Evolutionary conservation across 108 stramenopile genomes (phyloP), one percentile per base, ranked within the genome.

Genomic region (Epithemia pelagica): DNA sequence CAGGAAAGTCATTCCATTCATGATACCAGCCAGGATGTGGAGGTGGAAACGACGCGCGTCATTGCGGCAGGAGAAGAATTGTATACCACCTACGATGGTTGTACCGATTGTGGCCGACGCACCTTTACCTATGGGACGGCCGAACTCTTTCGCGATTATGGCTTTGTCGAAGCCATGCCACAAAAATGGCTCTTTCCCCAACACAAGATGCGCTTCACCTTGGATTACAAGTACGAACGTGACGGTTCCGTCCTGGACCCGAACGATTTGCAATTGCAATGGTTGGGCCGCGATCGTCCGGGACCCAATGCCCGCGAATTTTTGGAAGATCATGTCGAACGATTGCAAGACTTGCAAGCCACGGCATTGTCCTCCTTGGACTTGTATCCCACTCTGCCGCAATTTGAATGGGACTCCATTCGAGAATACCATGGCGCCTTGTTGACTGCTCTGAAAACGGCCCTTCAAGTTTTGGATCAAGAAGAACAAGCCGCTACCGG

Each of bases 111-210:
- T 21, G 37, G 37, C 20, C 18, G 24, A 2, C 62, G 32, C 1
- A 32, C 30, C 23, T 3, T 21, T 2, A 10, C 21, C 19, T 63
- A 37, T 32, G 82, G 85, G 21, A 85, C 83, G 15, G 69, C 84
- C 2, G 79, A 86, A 25, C 78, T 92, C 19, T 75, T 92, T 29
- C 56, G 71, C 10, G 76, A 83, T 66, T 89, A 69, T 79, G 91
- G 91, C 21, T 92, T 92, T 69, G 86, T 92, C 1, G 91, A 92
- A 67, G 22, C 26, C 10, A 80, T 73, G 59, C 88, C 88, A 21
- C 86, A 88, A 72, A 60, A 78, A 23, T 91, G 84, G 84, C 57
- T 86, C 56, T 85, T 81, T 61, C 31, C 65, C 37, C 5, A 10
- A 15, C 15, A 7, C 26, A 51, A 33, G 20, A 18, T 51, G 20